These are phyloP conservation scores for Silene vulgaris DNA, from an alignment of 179 eudicot species.

Conservation along the genomic window DNA sequence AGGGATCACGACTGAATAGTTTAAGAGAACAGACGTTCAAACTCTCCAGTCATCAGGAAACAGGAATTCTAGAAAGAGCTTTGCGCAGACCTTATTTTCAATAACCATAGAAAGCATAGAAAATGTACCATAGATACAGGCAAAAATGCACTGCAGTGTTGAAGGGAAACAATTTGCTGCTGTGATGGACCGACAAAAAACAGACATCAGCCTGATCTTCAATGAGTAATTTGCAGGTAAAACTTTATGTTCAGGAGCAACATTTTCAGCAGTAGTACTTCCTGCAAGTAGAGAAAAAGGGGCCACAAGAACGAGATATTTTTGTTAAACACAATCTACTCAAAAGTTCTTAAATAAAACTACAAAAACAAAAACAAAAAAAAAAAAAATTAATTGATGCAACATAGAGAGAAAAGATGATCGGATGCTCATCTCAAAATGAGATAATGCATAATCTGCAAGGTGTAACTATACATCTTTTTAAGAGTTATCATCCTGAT, in stretches of 20 bases:
- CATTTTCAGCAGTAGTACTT: slow-evolving; percentile 54
- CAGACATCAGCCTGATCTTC: slow-evolving; percentile 66
- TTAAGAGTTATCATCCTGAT: not conserved
- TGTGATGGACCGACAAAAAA: slow-evolving; percentile 76
- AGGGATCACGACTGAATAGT: not conserved
- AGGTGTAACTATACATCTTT: not conserved
- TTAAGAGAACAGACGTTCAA: not conserved
- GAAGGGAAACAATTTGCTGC: slow-evolving; percentile 95
- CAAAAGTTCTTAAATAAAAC: not conserved
- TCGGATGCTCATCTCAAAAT: not conserved
- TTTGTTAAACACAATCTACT: not conserved
- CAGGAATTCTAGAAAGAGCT: not conserved
- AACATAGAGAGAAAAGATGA: not conserved
- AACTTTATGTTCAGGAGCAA: slow-evolving; percentile 65
- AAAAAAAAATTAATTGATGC: not conserved
- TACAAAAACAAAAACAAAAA: not conserved
- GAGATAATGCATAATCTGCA: not conserved
- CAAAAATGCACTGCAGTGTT: slow-evolving; percentile 90
- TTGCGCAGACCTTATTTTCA: slow-evolving; percentile 13
- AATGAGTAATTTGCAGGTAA: slow-evolving; percentile 66
- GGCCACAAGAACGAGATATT: slow-evolving; percentile 15
- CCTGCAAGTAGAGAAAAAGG: slow-evolving; percentile 39
- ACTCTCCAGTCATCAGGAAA: slow-evolving; percentile 12
- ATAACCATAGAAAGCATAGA: not conserved
- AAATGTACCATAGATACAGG: slow-evolving; percentile 74